Evolutionary conservation across 2,329 filamentous ascomycete genomes (phyloP).

Genomic region (Fusarium haematococcum): DNA sequence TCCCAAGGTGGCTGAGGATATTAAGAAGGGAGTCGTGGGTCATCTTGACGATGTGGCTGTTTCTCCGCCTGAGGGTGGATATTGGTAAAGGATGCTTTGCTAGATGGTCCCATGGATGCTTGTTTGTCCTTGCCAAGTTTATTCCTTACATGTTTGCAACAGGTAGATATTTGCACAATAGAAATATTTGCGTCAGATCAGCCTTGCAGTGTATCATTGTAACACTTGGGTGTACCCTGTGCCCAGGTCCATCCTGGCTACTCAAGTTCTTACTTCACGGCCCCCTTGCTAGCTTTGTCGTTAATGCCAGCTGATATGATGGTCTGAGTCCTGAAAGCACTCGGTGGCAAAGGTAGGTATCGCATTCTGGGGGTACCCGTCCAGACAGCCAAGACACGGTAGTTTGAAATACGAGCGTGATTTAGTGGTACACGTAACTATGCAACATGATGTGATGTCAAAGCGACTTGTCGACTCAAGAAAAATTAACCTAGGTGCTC

Average conservation of each 20-base stretch:
- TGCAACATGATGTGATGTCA: neutral
- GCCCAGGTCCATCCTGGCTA: neutral
- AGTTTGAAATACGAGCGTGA: neutral
- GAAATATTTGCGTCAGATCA: neutral
- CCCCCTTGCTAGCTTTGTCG: neutral
- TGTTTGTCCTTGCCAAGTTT: neutral
- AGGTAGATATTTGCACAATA: neutral
- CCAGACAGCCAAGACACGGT: neutral
- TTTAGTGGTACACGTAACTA: neutral
- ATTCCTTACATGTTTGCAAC: neutral
- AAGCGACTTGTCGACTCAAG: neutral
- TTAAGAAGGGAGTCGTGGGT: conserved; percentile 11
- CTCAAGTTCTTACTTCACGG: neutral
- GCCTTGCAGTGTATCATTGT: neutral
- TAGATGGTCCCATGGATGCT: neutral
- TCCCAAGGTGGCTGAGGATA: conserved; percentile 10
- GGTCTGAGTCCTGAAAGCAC: neutral
- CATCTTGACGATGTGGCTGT: conserved; percentile 10
- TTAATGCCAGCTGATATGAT: neutral
- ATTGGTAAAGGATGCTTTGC: neutral
- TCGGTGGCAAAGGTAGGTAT: neutral
- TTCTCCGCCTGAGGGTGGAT: conserved; percentile 5
- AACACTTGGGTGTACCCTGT: neutral
- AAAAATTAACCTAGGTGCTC: neutral
- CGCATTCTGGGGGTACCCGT: neutral